These are phyloP conservation scores for Amanita pseudoporphyria DNA, from an alignment of 768 basidiomycete genomes.

Conservation along the genomic window DNA sequence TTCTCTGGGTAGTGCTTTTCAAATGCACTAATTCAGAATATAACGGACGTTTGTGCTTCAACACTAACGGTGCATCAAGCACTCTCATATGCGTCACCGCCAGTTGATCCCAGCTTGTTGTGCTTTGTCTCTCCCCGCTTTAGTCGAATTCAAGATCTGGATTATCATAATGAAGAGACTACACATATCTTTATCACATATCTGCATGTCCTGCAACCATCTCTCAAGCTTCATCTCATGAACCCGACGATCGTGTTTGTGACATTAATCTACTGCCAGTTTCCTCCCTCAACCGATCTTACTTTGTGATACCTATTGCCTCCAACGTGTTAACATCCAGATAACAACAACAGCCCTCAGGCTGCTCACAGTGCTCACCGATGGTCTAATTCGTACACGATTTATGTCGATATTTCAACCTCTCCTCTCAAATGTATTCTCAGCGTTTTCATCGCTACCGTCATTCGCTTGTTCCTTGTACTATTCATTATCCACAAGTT, in stretches of 20 bases:
- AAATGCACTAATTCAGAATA: constrained; percentile 34
- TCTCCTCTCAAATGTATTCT: neutral
- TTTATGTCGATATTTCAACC: neutral
- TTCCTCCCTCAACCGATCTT: neutral
- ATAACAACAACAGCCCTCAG: neutral
- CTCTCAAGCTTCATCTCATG: constrained; percentile 5
- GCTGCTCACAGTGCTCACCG: neutral
- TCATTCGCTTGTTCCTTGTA: constrained; percentile 4
- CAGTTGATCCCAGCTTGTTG: neutral
- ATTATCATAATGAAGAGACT: neutral
- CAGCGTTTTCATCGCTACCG: neutral
- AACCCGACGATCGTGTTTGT: neutral
- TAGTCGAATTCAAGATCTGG: neutral
- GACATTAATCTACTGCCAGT: neutral
- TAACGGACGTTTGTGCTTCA: neutral
- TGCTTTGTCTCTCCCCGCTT: neutral
- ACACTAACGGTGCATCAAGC: neutral
- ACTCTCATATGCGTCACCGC: neutral
- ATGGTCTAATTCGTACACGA: neutral
- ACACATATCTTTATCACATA: constrained; percentile 4
- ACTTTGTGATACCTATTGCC: constrained; percentile 1
- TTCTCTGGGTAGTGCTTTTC: constrained; percentile 65
- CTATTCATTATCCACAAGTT: neutral
- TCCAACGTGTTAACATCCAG: constrained; percentile 5
- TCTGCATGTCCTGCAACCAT: constrained; percentile 6